Evolutionary conservation across 345 rosid species (phyloP), one percentile per base, ranked within the genome.

Genomic region (Erucastrum elatum): DNA sequence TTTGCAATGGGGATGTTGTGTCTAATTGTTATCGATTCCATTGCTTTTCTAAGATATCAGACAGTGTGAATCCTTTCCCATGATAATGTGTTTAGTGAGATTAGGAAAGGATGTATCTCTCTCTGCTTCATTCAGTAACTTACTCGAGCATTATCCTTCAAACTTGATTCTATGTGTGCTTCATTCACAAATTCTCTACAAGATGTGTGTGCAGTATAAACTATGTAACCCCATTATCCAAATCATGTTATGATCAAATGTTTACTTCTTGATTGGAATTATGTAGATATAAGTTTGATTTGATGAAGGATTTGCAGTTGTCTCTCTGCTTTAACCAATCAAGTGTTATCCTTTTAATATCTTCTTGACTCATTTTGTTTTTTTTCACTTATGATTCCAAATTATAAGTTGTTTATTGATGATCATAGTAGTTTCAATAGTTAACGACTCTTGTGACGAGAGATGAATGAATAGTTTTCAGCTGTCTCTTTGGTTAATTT

Each of bases 371-470:
- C 21, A 21, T 21, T 21, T 21, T 21, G 21, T 21, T 21, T 21
- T n/a, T 26, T 21, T 21, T 21, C 21, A 21, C 21, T 64, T 26
- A 10, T 66, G 33, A 59, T 26, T 72, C n/a, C 31, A n/a, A 44
- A 25, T 1, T 11, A 8, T 15, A 58, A 41, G 70, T 9, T 66
- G 34, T 7, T 63, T 44, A 59, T 56, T 30, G 1, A 11, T 44
- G 13, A 10, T 75, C 39, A 5, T 51, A 35, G 58, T 84, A 86
- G 89, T 87, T 85, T 83, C 88, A 41, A 33, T 69, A 4, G 90
- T 86, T 67, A 82, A 75, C 8, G 88, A 86, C 62, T 13, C 84
- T 7, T 71, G 58, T 74, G 44, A 46, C 25, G 0, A 35, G 21
- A 25, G 21, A 34, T 35, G 17, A 64, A 21, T 65, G 29, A 74